phyloP scores from a whole-genome alignment of 129 eudicot species.

The Artemisia argyi region DNA sequence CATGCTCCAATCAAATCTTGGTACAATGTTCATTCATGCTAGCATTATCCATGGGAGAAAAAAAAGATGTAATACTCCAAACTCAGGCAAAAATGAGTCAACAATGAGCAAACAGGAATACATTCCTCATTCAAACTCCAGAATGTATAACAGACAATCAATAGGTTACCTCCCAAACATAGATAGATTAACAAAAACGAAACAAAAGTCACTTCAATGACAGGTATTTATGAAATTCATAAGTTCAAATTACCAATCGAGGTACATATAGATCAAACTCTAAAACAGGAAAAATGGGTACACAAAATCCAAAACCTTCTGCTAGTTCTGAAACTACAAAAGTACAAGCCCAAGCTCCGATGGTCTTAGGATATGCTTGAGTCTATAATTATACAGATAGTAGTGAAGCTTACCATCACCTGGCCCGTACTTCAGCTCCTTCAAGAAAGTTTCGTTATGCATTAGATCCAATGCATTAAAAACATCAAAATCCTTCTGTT shows the following conservation, averaged over 20 bases:
- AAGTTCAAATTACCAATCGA: constrained; percentile 20
- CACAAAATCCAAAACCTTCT: constrained; percentile 17
- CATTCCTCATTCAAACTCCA: too few relatives aligned
- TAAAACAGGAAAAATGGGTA: constrained; percentile 15
- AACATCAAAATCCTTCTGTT: constrained; percentile 60
- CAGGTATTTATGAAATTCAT: constrained; percentile 5
- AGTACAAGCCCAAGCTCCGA: constrained; percentile 60
- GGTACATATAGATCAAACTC: constrained; percentile 11
- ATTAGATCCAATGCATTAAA: constrained; percentile 64
- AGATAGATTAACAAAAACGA: constrained; percentile 2
- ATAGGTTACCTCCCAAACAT: background rate
- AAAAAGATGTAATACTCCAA: too few relatives aligned
- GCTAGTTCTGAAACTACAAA: constrained; percentile 32
- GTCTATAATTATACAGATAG: constrained; percentile 48
- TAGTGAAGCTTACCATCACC: constrained; percentile 59
- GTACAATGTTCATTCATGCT: too few relatives aligned
- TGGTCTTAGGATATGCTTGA: constrained; percentile 38
- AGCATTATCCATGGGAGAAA: too few relatives aligned
- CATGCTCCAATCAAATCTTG: too few relatives aligned
- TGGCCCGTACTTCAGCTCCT: constrained; percentile 54
- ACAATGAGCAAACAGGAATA: too few relatives aligned
- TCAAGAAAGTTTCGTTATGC: constrained; percentile 51
- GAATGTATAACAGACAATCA: too few relatives aligned
- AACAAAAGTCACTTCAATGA: constrained; percentile 1
- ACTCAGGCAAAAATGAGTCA: too few relatives aligned